Evolutionary conservation across 768 basidiomycete species (phyloP).

Genomic region (Mycena capillaripes): DNA sequence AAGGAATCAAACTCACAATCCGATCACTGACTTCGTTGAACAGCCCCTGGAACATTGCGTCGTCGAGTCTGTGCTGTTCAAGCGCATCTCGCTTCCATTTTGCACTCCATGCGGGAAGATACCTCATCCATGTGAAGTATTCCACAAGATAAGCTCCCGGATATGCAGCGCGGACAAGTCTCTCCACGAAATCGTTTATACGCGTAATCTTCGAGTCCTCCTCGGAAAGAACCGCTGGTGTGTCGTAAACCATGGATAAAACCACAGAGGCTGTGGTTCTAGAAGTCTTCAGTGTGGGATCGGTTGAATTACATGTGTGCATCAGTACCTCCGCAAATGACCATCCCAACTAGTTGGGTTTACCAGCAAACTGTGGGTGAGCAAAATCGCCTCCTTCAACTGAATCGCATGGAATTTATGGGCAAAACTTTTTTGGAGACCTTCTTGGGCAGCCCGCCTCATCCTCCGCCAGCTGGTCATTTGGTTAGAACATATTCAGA

Average conservation of each 20-base stretch:
- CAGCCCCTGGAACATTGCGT: constrained; percentile 36
- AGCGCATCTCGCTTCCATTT: constrained; percentile 6
- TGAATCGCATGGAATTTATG: constrained; percentile 1
- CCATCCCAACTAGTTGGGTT: background rate
- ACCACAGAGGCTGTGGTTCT: constrained; percentile 32
- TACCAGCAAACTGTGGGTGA: background rate
- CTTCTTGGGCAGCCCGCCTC: constrained; percentile 37
- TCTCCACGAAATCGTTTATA: constrained; percentile 39
- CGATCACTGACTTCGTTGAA: constrained; percentile 4
- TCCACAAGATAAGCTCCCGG: constrained; percentile 53
- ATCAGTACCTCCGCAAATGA: background rate
- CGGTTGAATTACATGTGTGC: background rate
- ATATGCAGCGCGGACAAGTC: constrained; percentile 45
- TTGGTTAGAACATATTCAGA: background rate
- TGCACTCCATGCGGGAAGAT: constrained; percentile 44
- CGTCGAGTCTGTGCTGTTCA: constrained; percentile 34
- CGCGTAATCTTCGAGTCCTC: constrained; percentile 31
- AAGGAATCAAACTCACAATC: background rate
- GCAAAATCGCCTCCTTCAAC: background rate
- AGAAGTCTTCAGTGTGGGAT: constrained; percentile 12
- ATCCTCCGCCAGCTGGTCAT: constrained; percentile 35
- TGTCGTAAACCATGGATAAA: constrained; percentile 35
- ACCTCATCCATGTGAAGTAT: constrained; percentile 49
- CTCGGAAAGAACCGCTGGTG: constrained; percentile 13
- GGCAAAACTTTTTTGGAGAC: background rate